Conservation (phyloP, 2,329 filamentous ascomycete genomes). For the Claviceps quebecensis region DNA sequence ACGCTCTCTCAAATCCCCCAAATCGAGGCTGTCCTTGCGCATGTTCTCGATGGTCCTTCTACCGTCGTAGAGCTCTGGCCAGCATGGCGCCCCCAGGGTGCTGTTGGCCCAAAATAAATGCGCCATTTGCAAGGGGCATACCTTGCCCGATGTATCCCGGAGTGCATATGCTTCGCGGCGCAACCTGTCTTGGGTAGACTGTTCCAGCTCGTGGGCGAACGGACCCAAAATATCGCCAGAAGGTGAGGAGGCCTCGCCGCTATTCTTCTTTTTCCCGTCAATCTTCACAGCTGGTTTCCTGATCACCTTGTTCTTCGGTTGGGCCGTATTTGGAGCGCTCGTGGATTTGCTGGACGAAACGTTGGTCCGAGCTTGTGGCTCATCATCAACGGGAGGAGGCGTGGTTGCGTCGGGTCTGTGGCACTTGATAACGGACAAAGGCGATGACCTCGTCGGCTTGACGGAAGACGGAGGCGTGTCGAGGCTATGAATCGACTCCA, state of each 20-base stretch:
- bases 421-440: not conserved
- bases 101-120: conserved; percentile 11
- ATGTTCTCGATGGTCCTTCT: conserved; percentile 9
- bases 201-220: not conserved
- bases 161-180: not conserved
- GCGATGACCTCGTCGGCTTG: not conserved
- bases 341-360: not conserved
- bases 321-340: not conserved
- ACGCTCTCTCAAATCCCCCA: conserved; percentile 6
- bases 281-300: not conserved
- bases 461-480: not conserved
- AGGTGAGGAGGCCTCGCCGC: not conserved
- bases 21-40: conserved; percentile 9
- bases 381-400: too few relatives aligned
- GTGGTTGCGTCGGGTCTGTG: not conserved
- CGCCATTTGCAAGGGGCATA: conserved; percentile 10
- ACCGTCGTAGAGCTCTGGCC: conserved; percentile 10
- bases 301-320: not conserved
- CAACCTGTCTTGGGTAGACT: conserved; percentile 1
- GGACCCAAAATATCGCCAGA: conserved; percentile 1
- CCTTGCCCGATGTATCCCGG: conserved; percentile 7
- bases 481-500: not conserved
- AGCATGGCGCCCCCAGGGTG: conserved; percentile 1
- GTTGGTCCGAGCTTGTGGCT: not conserved
- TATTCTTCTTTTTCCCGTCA: not conserved